Conservation (phyloP, 305 asterid species). For the Solanum aculeatissimum region DNA sequence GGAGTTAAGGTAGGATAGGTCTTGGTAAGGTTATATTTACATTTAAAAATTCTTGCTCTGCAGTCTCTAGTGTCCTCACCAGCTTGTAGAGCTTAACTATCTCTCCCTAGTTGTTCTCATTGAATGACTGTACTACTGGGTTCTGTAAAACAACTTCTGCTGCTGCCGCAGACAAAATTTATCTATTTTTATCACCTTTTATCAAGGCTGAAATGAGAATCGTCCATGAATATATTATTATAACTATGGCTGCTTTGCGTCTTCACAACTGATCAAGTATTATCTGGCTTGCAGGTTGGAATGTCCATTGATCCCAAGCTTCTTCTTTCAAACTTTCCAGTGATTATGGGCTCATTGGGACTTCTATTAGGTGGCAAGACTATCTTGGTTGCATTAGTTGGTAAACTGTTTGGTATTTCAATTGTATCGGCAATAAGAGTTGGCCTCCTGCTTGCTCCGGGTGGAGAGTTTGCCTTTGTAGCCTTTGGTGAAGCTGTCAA, state of each 20-base stretch:
- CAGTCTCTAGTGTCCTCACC: background rate
- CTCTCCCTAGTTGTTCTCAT: background rate
- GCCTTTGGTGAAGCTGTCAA: slow-evolving; percentile 99
- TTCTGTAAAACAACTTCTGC: background rate
- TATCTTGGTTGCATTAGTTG: slow-evolving; percentile 76
- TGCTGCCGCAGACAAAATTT: background rate
- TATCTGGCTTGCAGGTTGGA: slow-evolving; percentile 67
- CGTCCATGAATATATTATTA: background rate
- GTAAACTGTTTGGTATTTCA: slow-evolving; percentile 83
- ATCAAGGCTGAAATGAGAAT: background rate
- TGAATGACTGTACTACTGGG: background rate
- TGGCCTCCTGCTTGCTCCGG: slow-evolving; percentile 99
- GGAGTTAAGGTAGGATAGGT: background rate
- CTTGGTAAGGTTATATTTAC: background rate
- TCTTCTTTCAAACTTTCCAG: slow-evolving; percentile 87
- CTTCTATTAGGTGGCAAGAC: slow-evolving; percentile 90
- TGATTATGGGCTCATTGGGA: slow-evolving; percentile 68
- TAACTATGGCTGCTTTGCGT: background rate
- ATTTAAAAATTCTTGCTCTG: background rate
- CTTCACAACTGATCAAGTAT: slow-evolving; percentile 15
- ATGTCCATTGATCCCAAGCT: slow-evolving; percentile 99
- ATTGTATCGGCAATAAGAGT: slow-evolving; percentile 81
- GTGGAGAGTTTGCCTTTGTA: slow-evolving; percentile 98
- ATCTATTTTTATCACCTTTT: background rate
- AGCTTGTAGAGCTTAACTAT: background rate